Evolutionary conservation across 352 stramenopile genomes (phyloP), one percentile per base, ranked within the genome.

Genomic region (Globisporangium nodosum): DNA sequence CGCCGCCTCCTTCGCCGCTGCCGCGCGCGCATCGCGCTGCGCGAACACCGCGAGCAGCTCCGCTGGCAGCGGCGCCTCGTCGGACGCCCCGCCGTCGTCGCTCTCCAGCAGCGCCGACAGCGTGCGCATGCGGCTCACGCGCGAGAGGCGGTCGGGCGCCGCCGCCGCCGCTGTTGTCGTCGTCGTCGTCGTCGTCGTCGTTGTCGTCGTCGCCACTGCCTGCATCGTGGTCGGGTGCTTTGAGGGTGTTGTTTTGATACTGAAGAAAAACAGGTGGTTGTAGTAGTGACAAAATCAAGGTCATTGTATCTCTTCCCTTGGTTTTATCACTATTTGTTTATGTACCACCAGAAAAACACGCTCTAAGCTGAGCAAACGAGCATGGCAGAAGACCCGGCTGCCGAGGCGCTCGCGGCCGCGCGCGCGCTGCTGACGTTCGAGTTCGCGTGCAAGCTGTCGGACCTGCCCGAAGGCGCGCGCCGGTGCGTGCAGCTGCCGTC

Each of bases 41-140:
- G 62, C 64, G 55, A 88, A 79, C 61, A 89, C 65, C 51, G 64
- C 69, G 46, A 78, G 71, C 66, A 70, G 71, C 60, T 79, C 75
- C 18, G 71, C 66, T 16, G 73, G 59, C 16, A 87, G 55, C 58
- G 18, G 16, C 43, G 42, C 42, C 5, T 87, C 55, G 21, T 85
- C 35, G 8, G 9, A 12, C 12, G 35, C 74, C 6, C 88, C 82
- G 47, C 82, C 76, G 53, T 74, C 75, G 58, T 90, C 80, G 52
- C 35, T 40, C 35, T 90, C 78, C 52, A 92, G 69, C 56, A 92
- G 73, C 67, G 80, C 83, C n/a, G 83, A 90, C 42, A 92, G 83
- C 65, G 74, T 87, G 52, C 83, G 80, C 73, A 89, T 81, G 63
- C 83, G 83, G 60, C 84, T 84, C 48, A 89, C 61, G 49, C 75